These are phyloP conservation scores for Hamigera avellanea DNA, from an alignment of 495 filamentous ascomycete species.

Conservation along the genomic window DNA sequence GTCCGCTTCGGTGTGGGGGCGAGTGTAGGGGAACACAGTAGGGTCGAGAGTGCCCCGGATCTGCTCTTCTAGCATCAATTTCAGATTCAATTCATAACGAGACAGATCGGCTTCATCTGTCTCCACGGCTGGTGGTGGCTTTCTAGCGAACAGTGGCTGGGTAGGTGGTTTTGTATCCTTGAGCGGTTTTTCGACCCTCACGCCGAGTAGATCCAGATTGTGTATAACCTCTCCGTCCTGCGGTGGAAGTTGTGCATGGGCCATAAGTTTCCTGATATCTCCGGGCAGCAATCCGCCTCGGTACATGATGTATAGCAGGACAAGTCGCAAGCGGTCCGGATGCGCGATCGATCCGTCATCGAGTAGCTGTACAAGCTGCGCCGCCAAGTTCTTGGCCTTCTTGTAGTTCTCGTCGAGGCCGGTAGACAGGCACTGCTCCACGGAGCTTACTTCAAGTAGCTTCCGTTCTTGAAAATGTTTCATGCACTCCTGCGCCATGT, in stretches of 20 bases:
- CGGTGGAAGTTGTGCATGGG: constrained; percentile 66
- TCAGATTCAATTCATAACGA: constrained; percentile 42
- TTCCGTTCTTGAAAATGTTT: constrained; percentile 75
- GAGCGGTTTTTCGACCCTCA: constrained; percentile 56
- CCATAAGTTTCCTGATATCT: constrained; percentile 74
- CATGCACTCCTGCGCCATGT: constrained; percentile 98
- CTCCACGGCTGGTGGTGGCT: constrained; percentile 31
- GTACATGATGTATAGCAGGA: constrained; percentile 77
- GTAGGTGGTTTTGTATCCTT: constrained; percentile 60
- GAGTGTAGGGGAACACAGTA: constrained; percentile 65
- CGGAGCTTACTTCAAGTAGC: constrained; percentile 71
- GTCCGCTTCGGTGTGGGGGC: constrained; percentile 58
- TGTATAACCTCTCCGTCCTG: constrained; percentile 59
- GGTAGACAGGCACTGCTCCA: constrained; percentile 80
- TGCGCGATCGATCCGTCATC: constrained; percentile 63
- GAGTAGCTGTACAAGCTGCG: constrained; percentile 73
- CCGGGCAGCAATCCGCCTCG: constrained; percentile 78
- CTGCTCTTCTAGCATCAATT: constrained; percentile 59
- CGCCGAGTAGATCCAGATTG: constrained; percentile 77
- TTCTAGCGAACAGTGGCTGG: constrained; percentile 56
- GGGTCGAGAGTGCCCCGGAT: constrained; percentile 43
- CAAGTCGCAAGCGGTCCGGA: constrained; percentile 70
- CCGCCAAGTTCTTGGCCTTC: constrained; percentile 78
- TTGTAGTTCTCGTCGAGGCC: constrained; percentile 87
- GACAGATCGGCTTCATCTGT: constrained; percentile 42